Base-by-base conservation (phyloP, 441 rosid species). In the Erodium trifolium region DNA sequence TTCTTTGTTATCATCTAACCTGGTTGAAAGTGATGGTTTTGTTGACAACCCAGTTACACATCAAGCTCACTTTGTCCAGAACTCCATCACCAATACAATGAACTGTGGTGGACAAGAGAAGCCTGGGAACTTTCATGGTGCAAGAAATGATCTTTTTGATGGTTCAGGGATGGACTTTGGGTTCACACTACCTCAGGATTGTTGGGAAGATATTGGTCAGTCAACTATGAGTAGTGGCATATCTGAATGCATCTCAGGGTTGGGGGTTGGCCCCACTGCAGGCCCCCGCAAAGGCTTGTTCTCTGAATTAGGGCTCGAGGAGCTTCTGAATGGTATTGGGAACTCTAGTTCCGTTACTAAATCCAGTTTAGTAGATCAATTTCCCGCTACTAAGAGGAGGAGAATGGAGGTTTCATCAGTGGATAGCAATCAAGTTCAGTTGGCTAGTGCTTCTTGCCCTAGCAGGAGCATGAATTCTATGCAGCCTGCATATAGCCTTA, bases 231-330 rank as follows among this genome's bases (percentile, higher is more conserved):
- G 72, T 65, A 67, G 73, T 23, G 70, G 76, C 57, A 34, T 71
- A 35, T 75, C 84, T 37, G 82, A 78, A 75, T 75, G 73, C 73
- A 63, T 63, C 49, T 71, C 78, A 16, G 77, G 80, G 75, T 57
- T 78, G 72, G 87, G 78, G 63, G 77, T 41, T 63, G 74, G 55
- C 67, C 73, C 88, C 66, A 67, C 27, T 47, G 66, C 41, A 68
- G 75, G 41, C 31, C 80, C 82, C 4, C 71, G 78, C 53, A 90
- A 85, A 74, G 96, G 92, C 31, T 70, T 90, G 43, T 89, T 90
- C 80, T 88, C 96, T 19, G 87, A 85, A 74, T 80, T 84, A 68
- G 93, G 93, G 65, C 77, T 85, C 7, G 83, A 81, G 79, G 90
- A 87, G 76, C 83, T 91, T 72, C 73, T 91, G 75, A 78, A 78